Percentiles rank a stretch among this genome's conserved stretches.
These are phyloP conservation scores for Lecanosticta acicola DNA, from an alignment of 2,329 filamentous ascomycete species.

Conservation along the genomic window DNA sequence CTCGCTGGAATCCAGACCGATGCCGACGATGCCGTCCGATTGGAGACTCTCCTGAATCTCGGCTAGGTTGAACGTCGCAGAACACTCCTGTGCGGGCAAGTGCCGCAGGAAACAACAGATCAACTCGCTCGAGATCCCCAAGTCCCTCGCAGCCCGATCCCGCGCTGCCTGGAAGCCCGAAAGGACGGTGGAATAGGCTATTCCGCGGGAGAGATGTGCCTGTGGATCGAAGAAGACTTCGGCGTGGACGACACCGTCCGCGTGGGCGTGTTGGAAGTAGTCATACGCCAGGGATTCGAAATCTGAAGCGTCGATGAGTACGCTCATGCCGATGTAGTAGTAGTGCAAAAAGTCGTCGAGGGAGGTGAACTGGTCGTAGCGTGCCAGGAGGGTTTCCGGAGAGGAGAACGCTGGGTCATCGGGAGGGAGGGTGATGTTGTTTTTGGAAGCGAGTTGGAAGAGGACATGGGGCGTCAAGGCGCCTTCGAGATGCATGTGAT, in stretches of 20 bases:
- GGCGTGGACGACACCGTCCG: constrained; percentile 65
- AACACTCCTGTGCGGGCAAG: constrained; percentile 56
- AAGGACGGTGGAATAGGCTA: constrained; percentile 60
- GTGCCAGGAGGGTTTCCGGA: constrained; percentile 51
- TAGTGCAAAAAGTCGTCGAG: constrained; percentile 74
- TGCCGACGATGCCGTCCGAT: constrained; percentile 47
- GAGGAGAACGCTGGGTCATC: constrained; percentile 60
- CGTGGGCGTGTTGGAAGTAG: constrained; percentile 61
- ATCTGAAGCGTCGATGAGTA: constrained; percentile 59
- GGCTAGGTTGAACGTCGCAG: constrained; percentile 41
- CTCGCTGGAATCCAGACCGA: constrained; percentile 63
- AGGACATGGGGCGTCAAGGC: constrained; percentile 64
- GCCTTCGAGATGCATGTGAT: constrained; percentile 76
- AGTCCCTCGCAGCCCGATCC: constrained; percentile 53
- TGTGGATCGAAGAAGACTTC: constrained; percentile 81
- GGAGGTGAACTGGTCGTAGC: constrained; percentile 63
- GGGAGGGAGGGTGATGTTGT: constrained; percentile 54
- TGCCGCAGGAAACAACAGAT: constrained; percentile 70
- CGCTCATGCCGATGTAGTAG: constrained; percentile 72
- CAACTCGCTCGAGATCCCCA: constrained; percentile 60
- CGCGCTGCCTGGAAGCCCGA: constrained; percentile 58
- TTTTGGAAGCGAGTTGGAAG: constrained; percentile 62
- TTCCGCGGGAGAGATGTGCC: constrained; percentile 60
- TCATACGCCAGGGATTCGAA: constrained; percentile 67
- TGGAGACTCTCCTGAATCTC: constrained; percentile 37